Evolutionary conservation across 2,329 filamentous ascomycete species (phyloP), one percentile per base, ranked within the genome.

Genomic region (Chaetothyriales sp.): DNA sequence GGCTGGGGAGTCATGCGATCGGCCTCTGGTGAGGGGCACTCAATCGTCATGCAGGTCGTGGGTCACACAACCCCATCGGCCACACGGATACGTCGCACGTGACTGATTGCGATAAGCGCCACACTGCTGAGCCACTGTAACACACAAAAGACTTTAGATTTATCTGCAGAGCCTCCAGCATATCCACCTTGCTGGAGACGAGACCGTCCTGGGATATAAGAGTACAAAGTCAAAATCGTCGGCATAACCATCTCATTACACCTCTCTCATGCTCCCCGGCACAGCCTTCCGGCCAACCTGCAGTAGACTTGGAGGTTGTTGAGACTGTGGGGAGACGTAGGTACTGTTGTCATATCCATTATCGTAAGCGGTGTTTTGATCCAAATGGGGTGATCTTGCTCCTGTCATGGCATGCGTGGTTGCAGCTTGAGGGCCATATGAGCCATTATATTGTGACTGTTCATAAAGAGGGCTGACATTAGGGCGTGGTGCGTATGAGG

Each of bases 221-320:
- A 39, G 32, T 39, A 25, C 15, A 15, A 15, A 10, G 32, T 39
- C 32, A 39, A 39, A 15, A 9, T 32, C 28, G 12, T 32, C 28
- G 12, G 28, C 12, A 10, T 5, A 9, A 10, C 28, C 28, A 2
- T 4, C 32, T 18, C 26, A 32, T 57, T 46, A 66, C 46, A 69
- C 61, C 56, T 67, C 60, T 49, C 63, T 60, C 47, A 58, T 66
- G 22, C 62, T 64, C 44, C 67, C 65, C 39, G 60, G 56, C 6
- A 59, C 61, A 9, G 67, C 64, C 50, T 65, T 65, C 49, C 65
- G 63, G 15, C 67, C 68, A 50, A 64, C 66, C 53, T 68, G 64
- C 50, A 69, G 55, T 32, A 69, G 57, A 62, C 64, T 69, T 8
- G 68, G 67, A 36, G 67, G 65, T 54, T 66, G 61, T 52, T 15